These are phyloP conservation scores for Sugiyamaella grinbergsii DNA, from an alignment of 1,139 yeast genomes.

Conservation along the genomic window DNA sequence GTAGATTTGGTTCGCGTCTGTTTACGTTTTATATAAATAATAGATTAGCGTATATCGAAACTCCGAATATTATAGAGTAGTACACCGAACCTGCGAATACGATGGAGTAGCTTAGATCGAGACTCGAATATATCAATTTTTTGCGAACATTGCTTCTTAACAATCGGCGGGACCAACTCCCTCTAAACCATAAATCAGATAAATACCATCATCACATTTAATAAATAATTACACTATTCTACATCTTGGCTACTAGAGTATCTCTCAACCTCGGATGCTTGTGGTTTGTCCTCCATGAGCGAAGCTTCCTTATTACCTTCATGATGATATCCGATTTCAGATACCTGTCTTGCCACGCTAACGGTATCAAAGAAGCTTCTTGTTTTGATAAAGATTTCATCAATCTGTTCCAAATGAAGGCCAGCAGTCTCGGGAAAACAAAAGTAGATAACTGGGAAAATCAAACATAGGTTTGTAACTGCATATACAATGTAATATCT, in stretches of 20 bases:
- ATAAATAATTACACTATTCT: not conserved
- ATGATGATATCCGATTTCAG: not conserved
- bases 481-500: slow-evolving; percentile 45
- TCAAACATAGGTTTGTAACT: slow-evolving; percentile 33
- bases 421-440: slow-evolving; percentile 49
- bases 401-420: slow-evolving; percentile 49
- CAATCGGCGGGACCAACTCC: too few relatives aligned
- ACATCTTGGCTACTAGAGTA: not conserved
- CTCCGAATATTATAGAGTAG: too few relatives aligned
- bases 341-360: slow-evolving; percentile 5
- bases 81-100: too few relatives aligned
- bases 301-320: not conserved
- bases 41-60: too few relatives aligned
- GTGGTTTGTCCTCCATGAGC: not conserved
- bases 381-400: slow-evolving; percentile 44
- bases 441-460: slow-evolving; percentile 44
- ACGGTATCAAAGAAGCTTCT: slow-evolving; percentile 27
- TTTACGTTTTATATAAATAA: too few relatives aligned
- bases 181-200: too few relatives aligned
- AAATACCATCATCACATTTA: too few relatives aligned
- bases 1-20: too few relatives aligned
- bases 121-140: too few relatives aligned
- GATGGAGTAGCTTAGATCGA: too few relatives aligned
- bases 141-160: not conserved
- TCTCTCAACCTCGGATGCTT: slow-evolving; percentile 5